These are phyloP conservation scores for Cutaneotrichosporon dermatis DNA, from an alignment of 1,284 basidiomycete genomes.

Conservation along the genomic window DNA sequence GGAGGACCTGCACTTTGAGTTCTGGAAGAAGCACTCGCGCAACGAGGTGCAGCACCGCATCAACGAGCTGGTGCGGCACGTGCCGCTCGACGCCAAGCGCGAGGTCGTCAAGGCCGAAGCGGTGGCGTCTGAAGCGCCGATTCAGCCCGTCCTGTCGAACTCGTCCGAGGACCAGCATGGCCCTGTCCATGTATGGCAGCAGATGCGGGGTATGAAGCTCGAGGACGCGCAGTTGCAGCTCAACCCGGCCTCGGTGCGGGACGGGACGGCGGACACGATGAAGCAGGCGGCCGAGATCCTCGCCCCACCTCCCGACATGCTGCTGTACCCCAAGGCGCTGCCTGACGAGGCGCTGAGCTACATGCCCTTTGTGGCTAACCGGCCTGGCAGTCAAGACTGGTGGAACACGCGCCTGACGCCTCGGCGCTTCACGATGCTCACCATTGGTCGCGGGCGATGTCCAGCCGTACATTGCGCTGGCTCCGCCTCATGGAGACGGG, in stretches of 20 bases:
- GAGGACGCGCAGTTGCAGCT: slow-evolving; percentile 5
- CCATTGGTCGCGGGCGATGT: slow-evolving; percentile 78
- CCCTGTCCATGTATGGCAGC: slow-evolving; percentile 1
- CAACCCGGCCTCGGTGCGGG: slow-evolving; percentile 10
- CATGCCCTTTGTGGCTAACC: slow-evolving; percentile 47
- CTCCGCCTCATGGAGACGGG: slow-evolving; percentile 64
- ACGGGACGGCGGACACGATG: slow-evolving; percentile 1
- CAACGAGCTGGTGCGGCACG: slow-evolving; percentile 16
- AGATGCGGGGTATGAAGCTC: background rate
- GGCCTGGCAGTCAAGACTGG: slow-evolving; percentile 14
- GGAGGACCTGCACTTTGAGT: slow-evolving; percentile 55
- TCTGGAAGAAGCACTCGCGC: slow-evolving; percentile 51
- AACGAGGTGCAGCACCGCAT: slow-evolving; percentile 50
- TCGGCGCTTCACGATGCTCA: slow-evolving; percentile 47
- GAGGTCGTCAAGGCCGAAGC: background rate
- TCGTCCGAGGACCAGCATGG: background rate
- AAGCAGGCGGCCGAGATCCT: slow-evolving; percentile 35
- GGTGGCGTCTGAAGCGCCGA: background rate
- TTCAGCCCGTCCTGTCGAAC: background rate
- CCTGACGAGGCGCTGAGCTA: slow-evolving; percentile 36
- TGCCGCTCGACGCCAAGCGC: background rate
- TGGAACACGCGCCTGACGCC: slow-evolving; percentile 28
- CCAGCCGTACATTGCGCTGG: slow-evolving; percentile 86
- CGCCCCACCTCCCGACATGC: slow-evolving; percentile 27
- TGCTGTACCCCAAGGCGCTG: slow-evolving; percentile 26